Evolutionary conservation across 2,329 filamentous ascomycete species (phyloP).

Genomic region (Teratosphaeria gauchensis): DNA sequence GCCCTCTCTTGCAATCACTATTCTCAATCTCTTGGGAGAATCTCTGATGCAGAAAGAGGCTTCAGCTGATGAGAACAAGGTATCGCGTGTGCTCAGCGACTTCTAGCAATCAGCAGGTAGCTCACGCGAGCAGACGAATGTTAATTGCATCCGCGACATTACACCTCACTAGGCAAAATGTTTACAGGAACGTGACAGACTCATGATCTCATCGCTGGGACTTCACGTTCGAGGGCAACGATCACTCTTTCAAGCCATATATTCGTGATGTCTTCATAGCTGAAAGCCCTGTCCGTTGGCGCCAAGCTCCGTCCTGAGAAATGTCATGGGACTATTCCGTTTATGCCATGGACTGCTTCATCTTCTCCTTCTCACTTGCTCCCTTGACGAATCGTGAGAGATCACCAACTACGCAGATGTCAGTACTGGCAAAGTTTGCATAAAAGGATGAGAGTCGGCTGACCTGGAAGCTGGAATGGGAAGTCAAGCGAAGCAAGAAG

Average conservation of each 20-base stretch:
- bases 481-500: slow-evolving; percentile 46
- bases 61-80: too few species aligned
- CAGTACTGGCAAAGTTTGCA: neutral
- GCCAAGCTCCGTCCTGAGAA: too few species aligned
- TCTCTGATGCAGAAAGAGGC: neutral
- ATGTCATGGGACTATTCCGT: neutral
- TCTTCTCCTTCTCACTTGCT: slow-evolving; percentile 23
- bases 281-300: too few species aligned
- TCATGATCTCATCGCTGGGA: neutral
- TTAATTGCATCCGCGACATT: neutral
- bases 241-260: neutral
- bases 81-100: neutral
- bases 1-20: neutral
- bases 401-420: slow-evolving; percentile 31
- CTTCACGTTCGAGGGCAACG: neutral
- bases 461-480: slow-evolving; percentile 40
- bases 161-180: neutral
- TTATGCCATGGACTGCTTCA: slow-evolving; percentile 8
- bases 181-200: neutral
- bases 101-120: neutral
- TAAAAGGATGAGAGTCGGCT: slow-evolving; percentile 3
- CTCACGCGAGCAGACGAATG: neutral
- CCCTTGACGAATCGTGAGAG: slow-evolving; percentile 37
- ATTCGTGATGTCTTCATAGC: neutral
- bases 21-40: neutral